Conservation (phyloP, 2,329 filamentous ascomycete genomes). For the Aspergillus chevalieri region DNA sequence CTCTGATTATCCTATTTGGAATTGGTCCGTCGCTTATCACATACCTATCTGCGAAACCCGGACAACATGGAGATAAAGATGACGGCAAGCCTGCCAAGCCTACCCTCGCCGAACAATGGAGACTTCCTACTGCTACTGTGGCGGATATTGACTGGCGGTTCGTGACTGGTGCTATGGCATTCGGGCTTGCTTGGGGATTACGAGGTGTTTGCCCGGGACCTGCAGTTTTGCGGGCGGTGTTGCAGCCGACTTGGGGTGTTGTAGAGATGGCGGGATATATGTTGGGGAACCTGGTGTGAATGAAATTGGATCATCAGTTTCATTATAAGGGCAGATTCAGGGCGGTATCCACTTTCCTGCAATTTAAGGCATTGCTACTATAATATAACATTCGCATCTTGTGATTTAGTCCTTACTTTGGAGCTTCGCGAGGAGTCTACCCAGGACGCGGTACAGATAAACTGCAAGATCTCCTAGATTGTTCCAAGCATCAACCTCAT, state of each 20-base stretch:
- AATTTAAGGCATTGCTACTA: too few relatives aligned
- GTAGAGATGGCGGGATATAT: conserved; percentile 44
- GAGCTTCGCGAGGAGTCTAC: too few relatives aligned
- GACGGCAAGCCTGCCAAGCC: conserved; percentile 28
- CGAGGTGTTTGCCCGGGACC: conserved; percentile 49
- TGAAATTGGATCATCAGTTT: background rate
- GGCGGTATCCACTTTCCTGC: background rate
- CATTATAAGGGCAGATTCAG: background rate
- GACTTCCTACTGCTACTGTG: conserved; percentile 40
- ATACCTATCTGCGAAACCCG: conserved; percentile 26
- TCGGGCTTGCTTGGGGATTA: conserved; percentile 49
- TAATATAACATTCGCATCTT: too few relatives aligned
- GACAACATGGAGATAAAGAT: conserved; percentile 16
- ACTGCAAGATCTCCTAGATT: too few relatives aligned
- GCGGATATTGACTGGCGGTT: conserved; percentile 46
- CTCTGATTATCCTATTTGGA: conserved; percentile 45
- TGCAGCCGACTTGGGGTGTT: conserved; percentile 45
- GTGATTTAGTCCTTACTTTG: too few relatives aligned
- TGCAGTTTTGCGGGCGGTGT: conserved; percentile 40
- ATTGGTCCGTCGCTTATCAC: conserved; percentile 42
- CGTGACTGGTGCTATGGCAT: conserved; percentile 41
- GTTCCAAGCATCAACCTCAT: too few relatives aligned
- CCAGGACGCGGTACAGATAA: too few relatives aligned
- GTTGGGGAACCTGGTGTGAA: conserved; percentile 33
- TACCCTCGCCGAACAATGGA: conserved; percentile 37